Evolutionary conservation across 1,284 basidiomycete species (phyloP).

Genomic region (Trichosporon asahii): DNA sequence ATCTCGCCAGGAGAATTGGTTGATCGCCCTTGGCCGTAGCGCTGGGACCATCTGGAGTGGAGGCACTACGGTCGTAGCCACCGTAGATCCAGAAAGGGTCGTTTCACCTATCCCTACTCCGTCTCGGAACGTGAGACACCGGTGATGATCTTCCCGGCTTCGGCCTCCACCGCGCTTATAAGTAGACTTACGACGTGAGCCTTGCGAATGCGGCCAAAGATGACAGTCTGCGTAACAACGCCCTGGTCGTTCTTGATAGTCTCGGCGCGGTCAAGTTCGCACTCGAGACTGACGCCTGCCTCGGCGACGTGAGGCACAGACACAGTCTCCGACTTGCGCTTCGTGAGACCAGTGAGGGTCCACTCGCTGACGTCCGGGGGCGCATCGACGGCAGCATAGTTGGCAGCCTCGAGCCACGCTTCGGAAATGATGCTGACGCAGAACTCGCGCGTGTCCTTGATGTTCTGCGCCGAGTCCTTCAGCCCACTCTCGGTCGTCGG

Average conservation of each 20-base stretch:
- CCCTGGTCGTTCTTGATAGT: slow-evolving; percentile 56
- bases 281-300: slow-evolving; percentile 69
- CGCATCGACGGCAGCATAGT: slow-evolving; percentile 64
- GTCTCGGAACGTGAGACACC: background rate
- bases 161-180: background rate
- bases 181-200: slow-evolving; percentile 57
- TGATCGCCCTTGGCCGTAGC: background rate
- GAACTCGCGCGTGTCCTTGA: slow-evolving; percentile 65
- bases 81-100: background rate
- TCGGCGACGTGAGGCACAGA: slow-evolving; percentile 61
- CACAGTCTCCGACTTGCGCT: slow-evolving; percentile 59
- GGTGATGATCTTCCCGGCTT: background rate
- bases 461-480: slow-evolving; percentile 64
- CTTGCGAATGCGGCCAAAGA: slow-evolving; percentile 64
- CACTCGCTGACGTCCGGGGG: slow-evolving; percentile 68
- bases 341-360: slow-evolving; percentile 67
- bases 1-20: background rate
- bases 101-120: background rate
- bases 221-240: slow-evolving; percentile 58
- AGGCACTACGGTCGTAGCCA: background rate
- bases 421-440: slow-evolving; percentile 73
- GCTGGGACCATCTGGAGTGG: background rate
- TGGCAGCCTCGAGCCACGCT: slow-evolving; percentile 68
- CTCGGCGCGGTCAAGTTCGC: slow-evolving; percentile 61
- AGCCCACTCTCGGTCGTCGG: background rate